Evolutionary conservation across 495 filamentous ascomycete genomes (phyloP).

Genomic region (Daldinia decipiens): DNA sequence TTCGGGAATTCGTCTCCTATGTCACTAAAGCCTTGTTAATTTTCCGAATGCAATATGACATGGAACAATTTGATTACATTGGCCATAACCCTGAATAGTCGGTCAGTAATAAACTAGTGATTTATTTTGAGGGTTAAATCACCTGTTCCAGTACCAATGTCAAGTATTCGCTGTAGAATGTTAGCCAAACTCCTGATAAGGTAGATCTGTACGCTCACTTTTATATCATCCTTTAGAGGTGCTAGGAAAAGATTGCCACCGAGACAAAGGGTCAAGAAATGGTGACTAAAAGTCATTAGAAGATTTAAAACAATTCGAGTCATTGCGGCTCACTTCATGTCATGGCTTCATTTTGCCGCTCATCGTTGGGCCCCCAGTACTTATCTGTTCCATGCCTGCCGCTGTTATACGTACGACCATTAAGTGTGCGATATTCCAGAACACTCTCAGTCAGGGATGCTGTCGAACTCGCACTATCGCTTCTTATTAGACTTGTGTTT

Average conservation of each 20-base stretch:
- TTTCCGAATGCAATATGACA: not conserved
- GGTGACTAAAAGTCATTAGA: slow-evolving; percentile 45
- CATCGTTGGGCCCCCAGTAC: slow-evolving; percentile 56
- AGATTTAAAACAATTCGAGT: not conserved
- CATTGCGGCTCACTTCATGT: slow-evolving; percentile 49
- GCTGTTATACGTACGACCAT: slow-evolving; percentile 56
- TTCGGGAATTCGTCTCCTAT: slow-evolving; percentile 62
- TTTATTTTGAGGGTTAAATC: not conserved
- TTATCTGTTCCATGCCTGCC: slow-evolving; percentile 31
- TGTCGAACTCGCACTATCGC: slow-evolving; percentile 49
- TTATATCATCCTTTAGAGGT: slow-evolving; percentile 61
- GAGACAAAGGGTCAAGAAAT: slow-evolving; percentile 55
- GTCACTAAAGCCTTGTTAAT: slow-evolving; percentile 35
- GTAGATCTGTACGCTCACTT: slow-evolving; percentile 14
- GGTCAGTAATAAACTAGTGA: slow-evolving; percentile 1
- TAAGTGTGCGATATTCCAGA: slow-evolving; percentile 55
- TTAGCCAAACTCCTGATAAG: slow-evolving; percentile 4
- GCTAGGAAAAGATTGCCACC: slow-evolving; percentile 68
- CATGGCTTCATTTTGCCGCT: slow-evolving; percentile 51
- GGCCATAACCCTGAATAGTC: slow-evolving; percentile 36
- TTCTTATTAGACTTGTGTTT: slow-evolving; percentile 12
- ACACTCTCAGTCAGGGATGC: slow-evolving; percentile 59
- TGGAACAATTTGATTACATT: slow-evolving; percentile 24
- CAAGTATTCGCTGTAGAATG: slow-evolving; percentile 66
- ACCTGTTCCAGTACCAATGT: slow-evolving; percentile 72